Conservation (phyloP, 2,329 filamentous ascomycete genomes). For the Gliomastix tumulicola region DNA sequence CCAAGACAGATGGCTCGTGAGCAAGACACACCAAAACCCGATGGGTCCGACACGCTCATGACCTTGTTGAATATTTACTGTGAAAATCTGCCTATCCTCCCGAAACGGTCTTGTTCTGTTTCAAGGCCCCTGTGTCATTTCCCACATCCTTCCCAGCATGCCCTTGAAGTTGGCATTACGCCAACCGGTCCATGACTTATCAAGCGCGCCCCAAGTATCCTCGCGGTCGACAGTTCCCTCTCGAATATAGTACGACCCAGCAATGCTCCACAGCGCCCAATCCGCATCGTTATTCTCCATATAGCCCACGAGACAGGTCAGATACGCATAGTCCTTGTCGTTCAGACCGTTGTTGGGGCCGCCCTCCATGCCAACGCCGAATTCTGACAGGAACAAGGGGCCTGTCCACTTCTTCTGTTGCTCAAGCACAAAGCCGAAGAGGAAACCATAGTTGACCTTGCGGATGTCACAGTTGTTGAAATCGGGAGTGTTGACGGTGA, state of each 20-base stretch:
- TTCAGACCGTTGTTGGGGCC: conserved; percentile 32
- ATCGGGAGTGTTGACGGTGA: conserved; percentile 39
- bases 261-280: conserved; percentile 52
- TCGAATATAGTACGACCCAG: conserved; percentile 53
- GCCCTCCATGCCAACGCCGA: conserved; percentile 44
- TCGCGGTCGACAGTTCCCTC: conserved; percentile 40
- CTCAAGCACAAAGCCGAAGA: conserved; percentile 44
- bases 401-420: conserved; percentile 39
- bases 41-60: too few relatives aligned
- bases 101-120: not conserved
- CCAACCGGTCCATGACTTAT: conserved; percentile 31
- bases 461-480: conserved; percentile 34
- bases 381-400: conserved; percentile 52
- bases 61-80: too few relatives aligned
- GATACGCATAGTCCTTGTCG: conserved; percentile 37
- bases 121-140: conserved; percentile 26
- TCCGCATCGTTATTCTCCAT: conserved; percentile 50
- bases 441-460: conserved; percentile 34
- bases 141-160: conserved; percentile 28
- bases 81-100: too few relatives aligned
- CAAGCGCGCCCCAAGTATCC: conserved; percentile 44
- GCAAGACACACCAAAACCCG: too few relatives aligned
- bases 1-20: conserved; percentile 14
- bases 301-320: conserved; percentile 44
- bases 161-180: conserved; percentile 25